Base-by-base conservation (phyloP, 805 yeast species). In the Candida taoyuanica region DNA sequence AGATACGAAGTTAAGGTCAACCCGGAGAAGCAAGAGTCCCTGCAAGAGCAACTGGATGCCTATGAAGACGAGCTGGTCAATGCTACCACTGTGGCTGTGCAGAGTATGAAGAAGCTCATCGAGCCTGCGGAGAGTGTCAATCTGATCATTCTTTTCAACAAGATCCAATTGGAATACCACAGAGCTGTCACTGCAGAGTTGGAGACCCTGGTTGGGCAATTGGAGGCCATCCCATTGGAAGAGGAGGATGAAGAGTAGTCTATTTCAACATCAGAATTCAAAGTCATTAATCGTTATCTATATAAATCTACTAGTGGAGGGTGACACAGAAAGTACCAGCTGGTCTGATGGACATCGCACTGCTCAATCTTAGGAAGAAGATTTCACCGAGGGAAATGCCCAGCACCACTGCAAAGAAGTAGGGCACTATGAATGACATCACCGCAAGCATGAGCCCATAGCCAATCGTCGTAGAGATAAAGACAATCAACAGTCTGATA, bases 1-100 rank as follows among this genome's bases (percentile, higher is more conserved):
- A 73, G 93, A 58, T 68, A 85, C 38, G 83, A 76, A 45, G 63
- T 70, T 18, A 74, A 52, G 34, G 17, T 44, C 2, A 37, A 45
- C 16, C 56, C 59, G 18, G 50, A 44, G 23, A 49, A 40, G 34
- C 53, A 53, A 35, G 55, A 45, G 32, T 26, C 49, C 14, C 28
- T 76, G 16, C 83, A 76, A 37, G 48, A 48, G 15, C 44, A 44
- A 17, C 15, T 47, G 26, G 50, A 47, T 17, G 67, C 65, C 29
- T 69, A 78, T 47, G 95, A 85, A 60, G 95, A 85, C 56, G 91
- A 82, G 45, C 73, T 85, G 47, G 93, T 85, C 25, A 74, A 79
- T 48, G 85, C 87, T 18, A 84, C 88, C 4, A 81, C 83, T 40
- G 65, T 71, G 19, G 93, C 95, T 0, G 93, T 83, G n/a, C 74